These are phyloP conservation scores for Ambispora gerdemannii DNA, from an alignment of 192 early-diverging fungal genomes.

Conservation along the genomic window DNA sequence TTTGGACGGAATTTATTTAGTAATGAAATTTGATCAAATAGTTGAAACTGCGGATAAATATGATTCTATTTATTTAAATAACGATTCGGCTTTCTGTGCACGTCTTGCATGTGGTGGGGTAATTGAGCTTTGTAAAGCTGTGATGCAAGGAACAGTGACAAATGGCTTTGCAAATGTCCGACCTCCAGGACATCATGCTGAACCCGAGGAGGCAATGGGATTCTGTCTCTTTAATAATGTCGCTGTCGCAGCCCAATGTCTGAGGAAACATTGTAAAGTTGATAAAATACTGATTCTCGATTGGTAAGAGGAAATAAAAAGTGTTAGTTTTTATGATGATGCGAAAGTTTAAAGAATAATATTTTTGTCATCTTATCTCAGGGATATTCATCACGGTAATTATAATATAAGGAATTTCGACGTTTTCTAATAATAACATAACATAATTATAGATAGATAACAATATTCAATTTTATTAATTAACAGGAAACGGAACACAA, in stretches of 20 bases:
- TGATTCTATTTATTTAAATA: constrained; percentile 72
- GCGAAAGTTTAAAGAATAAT: no score
- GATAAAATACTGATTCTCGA: constrained; percentile 79
- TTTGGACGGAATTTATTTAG: constrained; percentile 29
- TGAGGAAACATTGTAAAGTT: constrained; percentile 49
- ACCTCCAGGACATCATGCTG: constrained; percentile 94
- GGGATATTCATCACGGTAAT: constrained; percentile 92
- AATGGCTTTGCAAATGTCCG: constrained; percentile 87
- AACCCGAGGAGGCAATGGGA: constrained; percentile 69
- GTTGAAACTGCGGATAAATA: constrained; percentile 43
- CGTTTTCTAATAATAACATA: no score
- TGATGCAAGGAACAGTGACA: constrained; percentile 58
- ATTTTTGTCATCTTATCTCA: no score
- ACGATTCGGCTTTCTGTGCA: constrained; percentile 59
- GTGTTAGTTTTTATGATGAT: no score
- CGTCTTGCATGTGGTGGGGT: constrained; percentile 73
- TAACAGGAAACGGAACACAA: constrained; percentile 81
- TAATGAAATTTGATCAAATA: constrained; percentile 45
- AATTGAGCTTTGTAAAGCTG: constrained; percentile 67
- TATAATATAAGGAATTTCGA: no score
- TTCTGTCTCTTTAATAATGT: constrained; percentile 92
- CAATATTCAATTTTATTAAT: constrained; percentile 11
- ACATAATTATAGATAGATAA: no score
- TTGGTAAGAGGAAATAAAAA: constrained; percentile 50
- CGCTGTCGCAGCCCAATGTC: constrained; percentile 70